Evolutionary conservation across 2,329 filamentous ascomycete species (phyloP).

Genomic region (Lasiodiplodia sp.): DNA sequence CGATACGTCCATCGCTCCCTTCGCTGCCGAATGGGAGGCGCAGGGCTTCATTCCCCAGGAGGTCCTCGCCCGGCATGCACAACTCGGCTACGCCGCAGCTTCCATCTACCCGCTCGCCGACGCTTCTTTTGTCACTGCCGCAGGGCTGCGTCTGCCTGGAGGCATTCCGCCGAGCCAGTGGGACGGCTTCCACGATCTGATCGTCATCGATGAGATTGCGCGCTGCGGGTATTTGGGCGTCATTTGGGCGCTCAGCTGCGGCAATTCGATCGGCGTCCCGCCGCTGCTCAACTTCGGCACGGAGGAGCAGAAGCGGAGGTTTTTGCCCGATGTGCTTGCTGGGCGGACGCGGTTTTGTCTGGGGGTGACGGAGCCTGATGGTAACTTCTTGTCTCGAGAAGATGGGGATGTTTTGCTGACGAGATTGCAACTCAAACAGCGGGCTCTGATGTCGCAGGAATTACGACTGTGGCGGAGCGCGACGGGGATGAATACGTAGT

Average conservation of each 20-base stretch:
- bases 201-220: constrained; percentile 45
- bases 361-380: constrained; percentile 40
- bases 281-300: constrained; percentile 39
- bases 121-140: neutral
- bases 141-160: constrained; percentile 16
- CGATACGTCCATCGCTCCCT: constrained; percentile 37
- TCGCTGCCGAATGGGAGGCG: constrained; percentile 40
- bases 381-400: neutral
- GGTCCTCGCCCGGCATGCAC: constrained; percentile 39
- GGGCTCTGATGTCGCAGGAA: constrained; percentile 40
- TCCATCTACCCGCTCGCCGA: constrained; percentile 28
- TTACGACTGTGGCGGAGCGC: constrained; percentile 38
- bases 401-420: neutral
- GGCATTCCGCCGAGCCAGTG: constrained; percentile 36
- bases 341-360: constrained; percentile 43
- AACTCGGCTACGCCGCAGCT: constrained; percentile 25
- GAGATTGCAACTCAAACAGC: neutral
- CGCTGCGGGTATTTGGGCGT: constrained; percentile 39
- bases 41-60: constrained; percentile 37
- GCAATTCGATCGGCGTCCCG: constrained; percentile 41
- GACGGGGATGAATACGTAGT: constrained; percentile 46
- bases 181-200: constrained; percentile 49
- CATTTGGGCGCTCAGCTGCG: constrained; percentile 37
- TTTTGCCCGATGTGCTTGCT: constrained; percentile 40
- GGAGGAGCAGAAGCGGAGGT: constrained; percentile 35